These are phyloP conservation scores for Fraxinus paxiana DNA, from an alignment of 305 asterid genomes.

Conservation along the genomic window DNA sequence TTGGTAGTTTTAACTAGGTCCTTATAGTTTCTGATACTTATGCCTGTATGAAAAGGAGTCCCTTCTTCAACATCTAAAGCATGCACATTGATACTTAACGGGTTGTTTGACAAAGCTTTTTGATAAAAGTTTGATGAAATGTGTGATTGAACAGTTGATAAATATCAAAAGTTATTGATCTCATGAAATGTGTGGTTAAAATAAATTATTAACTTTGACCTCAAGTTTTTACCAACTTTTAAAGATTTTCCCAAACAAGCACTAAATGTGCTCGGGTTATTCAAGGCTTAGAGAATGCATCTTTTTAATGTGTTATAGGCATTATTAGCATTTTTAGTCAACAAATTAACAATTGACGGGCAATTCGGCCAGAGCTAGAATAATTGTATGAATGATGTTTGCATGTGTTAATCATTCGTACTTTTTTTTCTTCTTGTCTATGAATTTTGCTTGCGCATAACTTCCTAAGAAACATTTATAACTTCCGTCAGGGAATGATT, in stretches of 20 bases:
- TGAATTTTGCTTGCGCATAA: neutral
- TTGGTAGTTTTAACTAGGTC: neutral
- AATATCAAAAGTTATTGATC: neutral
- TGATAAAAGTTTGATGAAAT: neutral
- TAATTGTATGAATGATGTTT: neutral
- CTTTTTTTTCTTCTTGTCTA: neutral
- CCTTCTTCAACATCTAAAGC: neutral
- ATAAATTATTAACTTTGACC: neutral
- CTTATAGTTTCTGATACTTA: neutral
- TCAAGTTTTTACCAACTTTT: neutral
- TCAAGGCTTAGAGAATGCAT: neutral
- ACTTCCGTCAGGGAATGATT: neutral
- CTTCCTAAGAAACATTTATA: neutral
- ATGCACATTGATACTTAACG: neutral
- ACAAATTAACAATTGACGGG: neutral
- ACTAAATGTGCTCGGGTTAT: neutral
- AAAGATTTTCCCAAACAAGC: neutral
- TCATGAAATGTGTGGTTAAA: neutral
- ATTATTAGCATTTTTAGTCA: neutral
- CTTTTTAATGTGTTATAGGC: constrained; percentile 9
- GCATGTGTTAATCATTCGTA: neutral
- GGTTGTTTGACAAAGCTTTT: neutral
- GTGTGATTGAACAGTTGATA: neutral
- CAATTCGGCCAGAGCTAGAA: neutral
- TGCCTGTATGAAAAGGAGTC: neutral